Evolutionary conservation across 345 rosid species (phyloP).

Genomic region (Rhizophora apiculata): DNA sequence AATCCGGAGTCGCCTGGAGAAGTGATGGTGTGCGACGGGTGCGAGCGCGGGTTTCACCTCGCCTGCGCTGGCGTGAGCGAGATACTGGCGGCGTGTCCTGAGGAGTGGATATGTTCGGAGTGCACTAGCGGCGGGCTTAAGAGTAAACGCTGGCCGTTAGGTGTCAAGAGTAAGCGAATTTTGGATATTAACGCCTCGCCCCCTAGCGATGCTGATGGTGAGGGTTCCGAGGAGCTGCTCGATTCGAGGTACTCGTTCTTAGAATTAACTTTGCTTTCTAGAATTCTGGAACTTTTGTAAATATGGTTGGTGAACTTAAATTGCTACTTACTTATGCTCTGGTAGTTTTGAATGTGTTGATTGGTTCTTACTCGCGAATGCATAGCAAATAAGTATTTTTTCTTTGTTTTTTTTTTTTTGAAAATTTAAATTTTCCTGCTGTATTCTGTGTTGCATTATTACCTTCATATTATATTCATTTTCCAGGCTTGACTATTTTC

Average conservation of each 20-base stretch:
- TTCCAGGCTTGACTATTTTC: too few relatives aligned
- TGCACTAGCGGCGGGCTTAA: slow-evolving; percentile 54
- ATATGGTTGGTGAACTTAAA: not conserved
- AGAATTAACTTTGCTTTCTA: not conserved
- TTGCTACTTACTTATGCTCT: not conserved
- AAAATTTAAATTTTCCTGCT: too few relatives aligned
- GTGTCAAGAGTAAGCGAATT: slow-evolving; percentile 63
- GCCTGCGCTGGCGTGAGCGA: slow-evolving; percentile 45
- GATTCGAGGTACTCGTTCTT: slow-evolving; percentile 46
- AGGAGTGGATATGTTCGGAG: slow-evolving; percentile 81
- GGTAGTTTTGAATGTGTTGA: not conserved
- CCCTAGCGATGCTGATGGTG: slow-evolving; percentile 73
- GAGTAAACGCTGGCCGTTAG: slow-evolving; percentile 83
- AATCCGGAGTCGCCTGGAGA: slow-evolving; percentile 28
- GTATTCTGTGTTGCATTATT: too few relatives aligned
- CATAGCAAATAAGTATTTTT: too few relatives aligned
- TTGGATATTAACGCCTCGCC: slow-evolving; percentile 92
- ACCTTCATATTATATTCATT: too few relatives aligned
- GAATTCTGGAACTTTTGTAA: not conserved
- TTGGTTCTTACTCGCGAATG: not conserved
- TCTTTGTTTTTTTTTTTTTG: not conserved
- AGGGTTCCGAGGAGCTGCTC: slow-evolving; percentile 28
- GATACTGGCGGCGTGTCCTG: slow-evolving; percentile 22
- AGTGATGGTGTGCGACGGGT: slow-evolving; percentile 83
- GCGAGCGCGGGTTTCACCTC: slow-evolving; percentile 82